Base-by-base conservation (phyloP, 768 basidiomycete species). In the Leccinum longicurvipes region DNA sequence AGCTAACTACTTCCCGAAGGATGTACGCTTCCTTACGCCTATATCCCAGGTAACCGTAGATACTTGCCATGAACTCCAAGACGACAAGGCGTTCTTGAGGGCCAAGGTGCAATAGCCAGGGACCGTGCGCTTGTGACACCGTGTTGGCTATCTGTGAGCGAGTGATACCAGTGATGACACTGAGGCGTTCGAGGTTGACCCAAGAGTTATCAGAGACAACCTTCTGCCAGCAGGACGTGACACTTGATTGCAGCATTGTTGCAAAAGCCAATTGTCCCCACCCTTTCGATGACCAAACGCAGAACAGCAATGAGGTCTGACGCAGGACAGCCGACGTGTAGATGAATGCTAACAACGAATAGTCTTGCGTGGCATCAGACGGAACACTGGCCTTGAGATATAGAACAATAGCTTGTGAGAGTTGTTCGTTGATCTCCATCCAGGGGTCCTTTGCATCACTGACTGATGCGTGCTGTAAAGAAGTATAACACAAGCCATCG, bases 21-120 rank as follows among this genome's bases (percentile, higher is more conserved):
- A 93, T 76, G 63, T 90, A 89, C 0, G 86, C 89, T 73, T 97
- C 95, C 73, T 96, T 96, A 47, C 97, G 80, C 51, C 77, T 81
- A 69, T 93, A 91, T 9, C 92, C 93, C 5, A 99, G 70, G 60
- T 84, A 87, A 11, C 86, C 80, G 69, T 89, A 95, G 46, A 92
- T 73, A 59, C 84, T 84, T 0, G 90, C 89, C 47, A 86, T 81
- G 32, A 79, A 77, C 61, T 89, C 85, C 54, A 92, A 76, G 21
- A 89, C 74, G 23, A 79, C 74, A 29, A 97, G 80, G 41, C 91
- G 83, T 61, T 93, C 91, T 50, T 84, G 78, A 34, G 85, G 78
- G 17, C 86, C 86, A 27, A 98, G 79, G 63, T 91, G 87, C 17
- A 92, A 69, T 23, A 97, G 74, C 87, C 91, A 94, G 3, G 95